Base-by-base conservation (phyloP, 805 yeast genomes). In the Sugiyamaella lignohabitans region DNA sequence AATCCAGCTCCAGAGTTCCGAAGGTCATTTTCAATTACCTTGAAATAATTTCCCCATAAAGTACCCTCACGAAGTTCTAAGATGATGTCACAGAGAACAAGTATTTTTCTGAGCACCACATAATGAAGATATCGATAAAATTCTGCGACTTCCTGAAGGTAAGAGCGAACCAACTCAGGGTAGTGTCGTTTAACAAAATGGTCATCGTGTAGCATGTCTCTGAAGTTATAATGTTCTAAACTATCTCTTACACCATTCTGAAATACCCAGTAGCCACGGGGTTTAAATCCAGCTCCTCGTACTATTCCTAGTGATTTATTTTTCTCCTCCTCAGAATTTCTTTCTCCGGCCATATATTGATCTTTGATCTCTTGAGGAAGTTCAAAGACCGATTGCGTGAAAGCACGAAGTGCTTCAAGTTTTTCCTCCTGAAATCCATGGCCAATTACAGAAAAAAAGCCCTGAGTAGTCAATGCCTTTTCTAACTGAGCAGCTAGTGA, bases 21-120 rank as follows among this genome's bases (percentile, higher is more conserved):
- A 10, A 58, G 44, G 45, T 70, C 65, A 21, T 62, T 62, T 11
- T 59, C 62, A 10, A 49, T 40, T 5, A 62, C 61, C 20, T 61
- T 56, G 58, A 68, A 73, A 51, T 64, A 65, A 19, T 62, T 56
- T 8, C 63, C 60, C 57, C 60, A 69, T 6, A 70, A 46, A 2
- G 65, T 59, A 1, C 77, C 77, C 50, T 73, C 76, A 3, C 73
- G 74, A n/a, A 72, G 55, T 49, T 69, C 71, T 43, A 73, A 59
- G 10, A 73, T 64, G 40, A 71, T 60, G 53, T 73, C 77, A 54
- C 74, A 68, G 39, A 73, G 55, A 5, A 54, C 55, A 6, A 66
- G 54, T 3, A 73, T 56, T 47, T 65, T 68, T 21, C 59, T 53
- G 45, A 73, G 57, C 3, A 72, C 67, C 21, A 55, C 60, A 17